phyloP scores from a whole-genome alignment of 169 alveolate genomes.

The Plasmodium vivax region DNA sequence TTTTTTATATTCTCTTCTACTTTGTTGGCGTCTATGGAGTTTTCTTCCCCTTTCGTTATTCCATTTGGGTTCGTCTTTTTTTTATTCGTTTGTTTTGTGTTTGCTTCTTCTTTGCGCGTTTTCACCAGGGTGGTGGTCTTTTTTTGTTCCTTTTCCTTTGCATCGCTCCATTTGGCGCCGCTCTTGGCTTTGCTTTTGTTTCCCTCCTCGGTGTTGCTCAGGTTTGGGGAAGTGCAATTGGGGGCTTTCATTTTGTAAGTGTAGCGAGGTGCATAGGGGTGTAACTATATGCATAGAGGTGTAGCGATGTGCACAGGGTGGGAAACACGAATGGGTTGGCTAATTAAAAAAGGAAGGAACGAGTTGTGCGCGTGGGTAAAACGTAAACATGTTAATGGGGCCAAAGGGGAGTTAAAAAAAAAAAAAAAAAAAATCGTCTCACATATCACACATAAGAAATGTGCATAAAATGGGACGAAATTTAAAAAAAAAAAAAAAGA shows the following conservation, averaged over 20 bases:
- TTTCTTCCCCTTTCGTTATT: not conserved
- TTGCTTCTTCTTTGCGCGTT: not conserved
- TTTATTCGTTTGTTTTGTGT: not conserved
- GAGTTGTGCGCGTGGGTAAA: not conserved
- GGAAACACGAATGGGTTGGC: not conserved
- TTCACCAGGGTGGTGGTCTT: not conserved
- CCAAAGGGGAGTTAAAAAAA: not conserved
- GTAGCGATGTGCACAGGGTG: not conserved
- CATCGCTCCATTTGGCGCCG: not conserved
- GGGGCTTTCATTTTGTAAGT: conserved; percentile 6
- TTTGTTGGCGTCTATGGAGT: conserved; percentile 16
- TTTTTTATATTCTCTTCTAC: conserved; percentile 40
- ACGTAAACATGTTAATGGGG: not conserved
- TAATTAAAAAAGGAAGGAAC: not conserved
- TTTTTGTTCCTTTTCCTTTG: conserved; percentile 3
- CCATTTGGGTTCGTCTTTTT: conserved; percentile 3
- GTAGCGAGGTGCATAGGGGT: not conserved
- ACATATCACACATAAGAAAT: too few relatives aligned
- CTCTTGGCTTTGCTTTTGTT: not conserved
- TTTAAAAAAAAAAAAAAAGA: not conserved
- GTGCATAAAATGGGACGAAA: not conserved
- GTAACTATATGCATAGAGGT: not conserved
- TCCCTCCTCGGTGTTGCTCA: conserved; percentile 2
- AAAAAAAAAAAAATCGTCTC: not conserved
- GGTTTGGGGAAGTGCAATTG: not conserved